A percentile compares a stretch with the other conserved stretches of the same genome.
Evolutionary conservation across 2,329 filamentous ascomycete species (phyloP).

Genomic region (Dendryphion nanum): DNA sequence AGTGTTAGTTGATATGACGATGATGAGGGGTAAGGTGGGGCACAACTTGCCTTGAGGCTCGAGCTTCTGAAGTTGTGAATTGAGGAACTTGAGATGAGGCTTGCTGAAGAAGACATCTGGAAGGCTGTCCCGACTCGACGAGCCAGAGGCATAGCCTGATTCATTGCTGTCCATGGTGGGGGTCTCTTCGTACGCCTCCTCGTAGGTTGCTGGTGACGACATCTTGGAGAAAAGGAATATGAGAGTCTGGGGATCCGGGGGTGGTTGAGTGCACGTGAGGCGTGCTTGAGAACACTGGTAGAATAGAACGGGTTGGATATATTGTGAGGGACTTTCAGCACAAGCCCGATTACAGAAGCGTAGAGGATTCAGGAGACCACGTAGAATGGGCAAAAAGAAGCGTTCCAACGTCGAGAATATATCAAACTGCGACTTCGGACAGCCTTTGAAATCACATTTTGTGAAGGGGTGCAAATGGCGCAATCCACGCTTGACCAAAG

Average conservation of each 20-base stretch:
- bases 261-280: neutral
- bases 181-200: conserved; percentile 24
- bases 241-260: no score
- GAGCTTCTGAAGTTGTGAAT: conserved; percentile 82
- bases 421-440: conserved; percentile 9
- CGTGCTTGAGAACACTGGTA: neutral
- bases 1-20: no score
- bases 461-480: conserved; percentile 10
- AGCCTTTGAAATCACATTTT: conserved; percentile 13
- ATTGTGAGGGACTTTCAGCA: no score
- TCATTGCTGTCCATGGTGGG: conserved; percentile 52
- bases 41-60: conserved; percentile 69
- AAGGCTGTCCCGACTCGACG: conserved; percentile 61
- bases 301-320: no score
- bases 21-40: conserved; percentile 7
- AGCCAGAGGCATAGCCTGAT: conserved; percentile 80
- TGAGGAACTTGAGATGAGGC: conserved; percentile 85
- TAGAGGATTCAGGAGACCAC: no score
- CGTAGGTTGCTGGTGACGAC: conserved; percentile 27
- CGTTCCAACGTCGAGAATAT: conserved; percentile 9
- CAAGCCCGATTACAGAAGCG: no score
- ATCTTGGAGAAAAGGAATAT: conserved; percentile 12
- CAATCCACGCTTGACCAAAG: conserved; percentile 11
- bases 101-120: conserved; percentile 83
- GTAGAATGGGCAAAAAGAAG: conserved; percentile 3